Percentiles rank a stretch among this genome's conserved stretches.
Conservation (phyloP, 345 rosid species). For the Eucalyptus curtisii region DNA sequence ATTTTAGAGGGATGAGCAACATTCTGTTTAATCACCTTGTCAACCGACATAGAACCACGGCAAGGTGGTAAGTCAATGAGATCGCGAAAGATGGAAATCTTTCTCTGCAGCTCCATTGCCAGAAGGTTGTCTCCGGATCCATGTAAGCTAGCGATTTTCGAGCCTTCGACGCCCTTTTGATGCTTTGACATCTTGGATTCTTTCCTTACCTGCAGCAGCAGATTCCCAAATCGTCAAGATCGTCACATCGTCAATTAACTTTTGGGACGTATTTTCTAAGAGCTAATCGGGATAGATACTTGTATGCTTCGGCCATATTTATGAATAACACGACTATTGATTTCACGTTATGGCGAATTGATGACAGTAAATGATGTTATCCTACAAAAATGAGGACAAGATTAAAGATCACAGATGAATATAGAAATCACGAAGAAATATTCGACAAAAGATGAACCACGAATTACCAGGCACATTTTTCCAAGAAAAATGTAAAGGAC, state of each 20-base stretch:
- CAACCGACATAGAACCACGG: slow-evolving; percentile 29
- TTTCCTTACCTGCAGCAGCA: slow-evolving; percentile 17
- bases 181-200: slow-evolving; percentile 6
- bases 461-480: neutral
- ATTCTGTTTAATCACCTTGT: slow-evolving; percentile 20
- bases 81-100: slow-evolving; percentile 57
- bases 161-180: slow-evolving; percentile 9
- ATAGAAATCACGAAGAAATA: neutral
- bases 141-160: slow-evolving; percentile 13
- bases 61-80: slow-evolving; percentile 49
- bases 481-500: neutral
- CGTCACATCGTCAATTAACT: neutral
- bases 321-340: neutral
- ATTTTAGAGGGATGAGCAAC: neutral
- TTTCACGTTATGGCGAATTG: neutral
- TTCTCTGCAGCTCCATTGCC: slow-evolving; percentile 61
- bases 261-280: neutral
- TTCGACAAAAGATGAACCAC: neutral
- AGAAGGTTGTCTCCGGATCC: slow-evolving; percentile 23
- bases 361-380: neutral
- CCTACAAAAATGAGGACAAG: neutral
- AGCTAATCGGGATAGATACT: neutral
- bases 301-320: neutral
- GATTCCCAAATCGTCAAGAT: neutral
- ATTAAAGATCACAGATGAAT: neutral